A percentile compares a stretch with the other conserved stretches of the same genome.
These are phyloP conservation scores for Daldinia childiae DNA, from an alignment of 495 filamentous ascomycete genomes.

Conservation along the genomic window DNA sequence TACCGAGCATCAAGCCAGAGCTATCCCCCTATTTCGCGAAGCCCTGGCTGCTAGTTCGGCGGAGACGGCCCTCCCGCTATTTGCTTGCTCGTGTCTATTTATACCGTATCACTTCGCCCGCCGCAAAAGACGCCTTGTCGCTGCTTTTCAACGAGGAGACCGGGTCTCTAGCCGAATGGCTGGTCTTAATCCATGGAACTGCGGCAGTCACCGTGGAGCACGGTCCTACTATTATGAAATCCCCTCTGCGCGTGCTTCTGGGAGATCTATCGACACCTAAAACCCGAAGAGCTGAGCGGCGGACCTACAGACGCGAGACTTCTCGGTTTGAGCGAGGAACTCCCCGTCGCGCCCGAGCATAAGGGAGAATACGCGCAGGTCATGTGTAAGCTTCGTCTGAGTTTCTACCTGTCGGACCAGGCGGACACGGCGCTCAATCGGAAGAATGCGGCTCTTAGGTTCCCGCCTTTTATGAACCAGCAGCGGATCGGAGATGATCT, in stretches of 20 bases:
- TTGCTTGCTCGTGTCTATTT: slow-evolving; percentile 42
- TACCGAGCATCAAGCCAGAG: slow-evolving; percentile 35
- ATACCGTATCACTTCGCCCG: slow-evolving; percentile 41
- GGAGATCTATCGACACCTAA: slow-evolving; percentile 20
- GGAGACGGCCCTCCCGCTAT: slow-evolving; percentile 31
- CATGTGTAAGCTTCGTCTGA: slow-evolving; percentile 25
- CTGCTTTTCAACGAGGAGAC: slow-evolving; percentile 40
- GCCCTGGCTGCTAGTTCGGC: slow-evolving; percentile 25
- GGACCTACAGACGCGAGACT: slow-evolving; percentile 28
- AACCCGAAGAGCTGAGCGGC: slow-evolving; percentile 5
- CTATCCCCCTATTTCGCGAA: slow-evolving; percentile 38
- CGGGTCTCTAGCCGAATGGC: slow-evolving; percentile 37
- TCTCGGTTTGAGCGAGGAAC: not conserved
- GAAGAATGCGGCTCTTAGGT: slow-evolving; percentile 38
- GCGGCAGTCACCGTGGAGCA: slow-evolving; percentile 29
- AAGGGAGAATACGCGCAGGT: slow-evolving; percentile 10
- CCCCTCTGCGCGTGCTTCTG: slow-evolving; percentile 26
- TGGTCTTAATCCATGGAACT: slow-evolving; percentile 37
- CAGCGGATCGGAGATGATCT: slow-evolving; percentile 21
- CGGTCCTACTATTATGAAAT: slow-evolving; percentile 16
- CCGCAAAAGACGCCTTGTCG: slow-evolving; percentile 30
- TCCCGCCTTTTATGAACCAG: slow-evolving; percentile 18
- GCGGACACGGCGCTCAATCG: slow-evolving; percentile 24
- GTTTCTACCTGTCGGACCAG: slow-evolving; percentile 31
- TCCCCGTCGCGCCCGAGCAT: slow-evolving; percentile 14